Evolutionary conservation across 305 asterid species (phyloP).

Genomic region (Plantago coronopus): DNA sequence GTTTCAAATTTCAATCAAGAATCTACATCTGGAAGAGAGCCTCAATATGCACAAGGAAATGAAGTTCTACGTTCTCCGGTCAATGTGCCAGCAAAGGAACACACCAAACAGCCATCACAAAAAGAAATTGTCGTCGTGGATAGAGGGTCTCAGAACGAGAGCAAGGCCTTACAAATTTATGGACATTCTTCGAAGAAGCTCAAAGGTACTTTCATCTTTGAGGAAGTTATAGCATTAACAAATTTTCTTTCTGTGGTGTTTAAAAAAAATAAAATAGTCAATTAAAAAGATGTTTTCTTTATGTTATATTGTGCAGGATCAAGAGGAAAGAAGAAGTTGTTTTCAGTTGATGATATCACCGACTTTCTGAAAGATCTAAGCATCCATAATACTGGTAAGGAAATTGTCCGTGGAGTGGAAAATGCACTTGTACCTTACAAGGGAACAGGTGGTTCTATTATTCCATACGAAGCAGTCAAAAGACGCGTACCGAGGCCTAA

Average conservation of each 20-base stretch:
- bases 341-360: slow-evolving; percentile 41
- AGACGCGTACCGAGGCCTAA: slow-evolving; percentile 64
- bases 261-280: no score
- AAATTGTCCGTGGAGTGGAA: slow-evolving; percentile 31
- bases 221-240: slow-evolving; percentile 18
- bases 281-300: slow-evolving; percentile 15
- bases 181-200: slow-evolving; percentile 36
- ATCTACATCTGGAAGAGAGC: slow-evolving; percentile 31
- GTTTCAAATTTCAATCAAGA: slow-evolving; percentile 31
- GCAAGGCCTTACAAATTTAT: slow-evolving; percentile 29
- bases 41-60: slow-evolving; percentile 27
- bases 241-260: no score
- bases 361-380: slow-evolving; percentile 38
- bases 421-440: slow-evolving; percentile 67
- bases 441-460: slow-evolving; percentile 55
- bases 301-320: slow-evolving; percentile 38
- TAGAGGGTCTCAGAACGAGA: slow-evolving; percentile 33
- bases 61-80: slow-evolving; percentile 29
- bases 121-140: slow-evolving; percentile 28
- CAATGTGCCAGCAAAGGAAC: slow-evolving; percentile 27
- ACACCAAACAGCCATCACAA: slow-evolving; percentile 30
- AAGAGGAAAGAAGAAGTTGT: slow-evolving; percentile 21
- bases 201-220: slow-evolving; percentile 40
- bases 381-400: slow-evolving; percentile 35
- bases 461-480: slow-evolving; percentile 57